phyloP scores from a whole-genome alignment of 176 grass and related monocot species.

The Miscanthus lutarioriparius region DNA sequence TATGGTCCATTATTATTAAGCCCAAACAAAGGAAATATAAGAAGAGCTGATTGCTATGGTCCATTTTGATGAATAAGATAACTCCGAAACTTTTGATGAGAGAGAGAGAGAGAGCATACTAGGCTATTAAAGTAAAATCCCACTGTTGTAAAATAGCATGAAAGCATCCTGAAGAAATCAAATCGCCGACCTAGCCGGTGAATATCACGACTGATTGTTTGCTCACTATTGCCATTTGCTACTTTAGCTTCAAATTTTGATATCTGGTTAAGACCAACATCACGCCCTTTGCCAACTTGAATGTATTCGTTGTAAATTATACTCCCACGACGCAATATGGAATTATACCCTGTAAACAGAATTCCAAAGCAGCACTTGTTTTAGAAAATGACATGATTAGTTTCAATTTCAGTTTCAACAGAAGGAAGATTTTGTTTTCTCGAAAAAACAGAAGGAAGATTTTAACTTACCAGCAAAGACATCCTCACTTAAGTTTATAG shows the following conservation, averaged over 20 bases:
- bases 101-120: constrained; percentile 41
- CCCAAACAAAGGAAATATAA: background rate
- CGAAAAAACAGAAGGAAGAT: background rate
- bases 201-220: constrained; percentile 93
- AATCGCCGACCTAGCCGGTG: constrained; percentile 66
- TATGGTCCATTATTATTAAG: constrained; percentile 7
- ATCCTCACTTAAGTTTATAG: constrained; percentile 96
- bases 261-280: constrained; percentile 99
- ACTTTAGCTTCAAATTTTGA: constrained; percentile 99
- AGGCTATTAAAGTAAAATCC: constrained; percentile 98
- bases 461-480: constrained; percentile 80
- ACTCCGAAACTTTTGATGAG: background rate
- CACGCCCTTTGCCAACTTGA: constrained; percentile 94
- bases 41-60: background rate
- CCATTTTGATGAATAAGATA: background rate
- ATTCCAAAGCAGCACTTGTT: constrained; percentile 31
- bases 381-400: background rate
- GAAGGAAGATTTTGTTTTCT: background rate
- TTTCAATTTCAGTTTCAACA: background rate
- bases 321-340: constrained; percentile 74
- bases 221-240: constrained; percentile 96
- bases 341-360: constrained; percentile 79
- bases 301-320: constrained; percentile 94
- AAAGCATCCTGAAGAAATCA: constrained; percentile 97
- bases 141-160: constrained; percentile 95